These are phyloP conservation scores for Geranium incanum DNA, from an alignment of 441 rosid species.

Conservation along the genomic window DNA sequence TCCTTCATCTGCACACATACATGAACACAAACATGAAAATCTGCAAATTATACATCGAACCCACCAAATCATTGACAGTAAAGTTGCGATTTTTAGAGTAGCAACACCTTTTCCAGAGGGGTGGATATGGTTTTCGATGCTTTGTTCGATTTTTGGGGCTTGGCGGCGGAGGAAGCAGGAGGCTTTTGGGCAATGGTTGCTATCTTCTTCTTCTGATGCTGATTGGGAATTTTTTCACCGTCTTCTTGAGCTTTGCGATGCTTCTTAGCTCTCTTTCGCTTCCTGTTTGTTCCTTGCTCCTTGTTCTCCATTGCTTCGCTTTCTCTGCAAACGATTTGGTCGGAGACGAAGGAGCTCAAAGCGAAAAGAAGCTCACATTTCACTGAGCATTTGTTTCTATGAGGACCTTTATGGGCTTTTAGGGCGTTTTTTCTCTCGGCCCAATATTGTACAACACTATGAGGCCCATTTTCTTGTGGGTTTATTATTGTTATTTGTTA, in stretches of 20 bases:
- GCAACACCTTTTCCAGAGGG: constrained; percentile 52
- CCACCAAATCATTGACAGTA: constrained; percentile 8
- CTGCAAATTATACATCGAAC: constrained; percentile 10
- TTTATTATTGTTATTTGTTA: too few relatives aligned
- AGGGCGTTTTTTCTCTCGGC: neutral
- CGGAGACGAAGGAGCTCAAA: neutral
- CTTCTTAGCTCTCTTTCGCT: constrained; percentile 39
- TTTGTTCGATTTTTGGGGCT: constrained; percentile 23
- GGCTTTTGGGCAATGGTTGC: constrained; percentile 4
- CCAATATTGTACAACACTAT: neutral
- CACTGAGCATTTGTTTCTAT: neutral
- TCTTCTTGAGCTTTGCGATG: constrained; percentile 21
- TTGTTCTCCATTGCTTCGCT: neutral
- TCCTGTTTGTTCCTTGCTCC: constrained; percentile 24
- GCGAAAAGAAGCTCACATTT: neutral
- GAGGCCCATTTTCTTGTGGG: neutral
- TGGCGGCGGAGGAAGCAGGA: constrained; percentile 33
- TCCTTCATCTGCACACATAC: constrained; percentile 57
- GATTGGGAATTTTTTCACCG: constrained; percentile 15
- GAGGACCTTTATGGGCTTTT: neutral
- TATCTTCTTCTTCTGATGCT: constrained; percentile 20
- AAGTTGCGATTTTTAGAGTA: neutral
- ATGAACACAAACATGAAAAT: neutral
- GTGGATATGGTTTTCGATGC: constrained; percentile 20
- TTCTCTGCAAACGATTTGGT: neutral